A percentile compares a stretch with the other conserved stretches of the same genome.
Conservation (phyloP, 2,329 filamentous ascomycete genomes). For the Septoria petroselini region DNA sequence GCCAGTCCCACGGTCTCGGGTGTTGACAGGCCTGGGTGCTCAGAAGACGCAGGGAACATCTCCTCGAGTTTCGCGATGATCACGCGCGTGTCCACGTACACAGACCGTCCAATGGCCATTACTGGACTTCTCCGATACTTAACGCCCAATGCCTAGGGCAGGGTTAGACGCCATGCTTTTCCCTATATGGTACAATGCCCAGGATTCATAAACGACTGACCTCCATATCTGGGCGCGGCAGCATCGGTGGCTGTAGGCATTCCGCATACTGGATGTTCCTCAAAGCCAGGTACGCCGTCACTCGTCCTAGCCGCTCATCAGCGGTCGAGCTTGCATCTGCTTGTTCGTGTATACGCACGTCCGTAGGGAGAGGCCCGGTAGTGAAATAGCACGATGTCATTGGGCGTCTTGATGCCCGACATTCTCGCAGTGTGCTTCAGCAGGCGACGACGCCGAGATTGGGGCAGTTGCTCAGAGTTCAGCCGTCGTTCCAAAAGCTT, state of each 20-base stretch:
- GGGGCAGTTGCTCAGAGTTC: neutral
- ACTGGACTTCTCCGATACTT: slow-evolving; percentile 68
- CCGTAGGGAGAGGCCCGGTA: slow-evolving; percentile 64
- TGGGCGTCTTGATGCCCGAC: slow-evolving; percentile 28
- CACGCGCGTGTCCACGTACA: slow-evolving; percentile 68
- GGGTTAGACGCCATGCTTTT: neutral
- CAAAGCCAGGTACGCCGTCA: slow-evolving; percentile 66
- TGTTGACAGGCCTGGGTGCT: slow-evolving; percentile 37
- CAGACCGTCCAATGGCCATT: slow-evolving; percentile 61
- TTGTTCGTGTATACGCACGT: slow-evolving; percentile 3
- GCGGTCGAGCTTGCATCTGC: neutral
- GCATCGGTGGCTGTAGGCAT: slow-evolving; percentile 65
- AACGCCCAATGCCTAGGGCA: slow-evolving; percentile 53
- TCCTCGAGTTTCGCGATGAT: slow-evolving; percentile 64
- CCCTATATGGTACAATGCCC: neutral
- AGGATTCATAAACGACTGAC: no score
- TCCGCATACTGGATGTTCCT: slow-evolving; percentile 63
- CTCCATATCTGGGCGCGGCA: slow-evolving; percentile 64
- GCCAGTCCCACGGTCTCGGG: slow-evolving; percentile 46
- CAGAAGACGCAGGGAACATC: slow-evolving; percentile 45
- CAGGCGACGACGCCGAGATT: neutral
- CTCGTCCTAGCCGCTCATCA: slow-evolving; percentile 44
- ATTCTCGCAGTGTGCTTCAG: neutral
- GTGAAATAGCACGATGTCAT: slow-evolving; percentile 62
- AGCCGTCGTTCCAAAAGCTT: neutral